Conservation (phyloP, 768 basidiomycete species). For the Pholiota conissans region DNA sequence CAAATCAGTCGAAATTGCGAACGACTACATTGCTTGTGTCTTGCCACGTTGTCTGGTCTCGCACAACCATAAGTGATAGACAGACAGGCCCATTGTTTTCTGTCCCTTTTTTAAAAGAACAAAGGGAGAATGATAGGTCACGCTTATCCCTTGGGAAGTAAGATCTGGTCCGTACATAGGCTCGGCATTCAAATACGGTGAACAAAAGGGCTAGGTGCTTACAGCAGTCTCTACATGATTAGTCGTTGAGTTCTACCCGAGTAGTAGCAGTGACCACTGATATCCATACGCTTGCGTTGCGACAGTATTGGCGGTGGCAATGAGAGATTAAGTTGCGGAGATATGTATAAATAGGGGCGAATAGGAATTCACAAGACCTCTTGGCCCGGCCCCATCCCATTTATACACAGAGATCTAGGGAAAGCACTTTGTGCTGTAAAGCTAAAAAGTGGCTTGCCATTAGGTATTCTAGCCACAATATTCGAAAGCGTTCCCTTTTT, state of each 20-base stretch:
- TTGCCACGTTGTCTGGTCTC: neutral
- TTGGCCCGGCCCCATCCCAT: neutral
- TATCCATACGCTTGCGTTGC: neutral
- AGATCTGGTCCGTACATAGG: neutral
- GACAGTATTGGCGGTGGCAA: neutral
- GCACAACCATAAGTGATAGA: no score
- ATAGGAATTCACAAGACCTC: neutral
- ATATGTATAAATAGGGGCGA: neutral
- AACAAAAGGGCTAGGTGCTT: no score
- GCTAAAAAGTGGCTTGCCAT: neutral
- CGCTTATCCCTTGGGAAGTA: neutral
- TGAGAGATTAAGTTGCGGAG: neutral
- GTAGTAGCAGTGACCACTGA: no score
- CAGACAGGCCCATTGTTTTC: no score
- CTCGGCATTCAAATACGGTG: no score
- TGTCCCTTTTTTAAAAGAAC: no score
- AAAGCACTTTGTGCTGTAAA: neutral
- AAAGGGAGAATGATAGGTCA: no score
- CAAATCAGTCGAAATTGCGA: neutral
- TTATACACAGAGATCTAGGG: neutral
- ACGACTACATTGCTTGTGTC: neutral
- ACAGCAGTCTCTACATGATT: no score
- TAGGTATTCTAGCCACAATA: neutral
- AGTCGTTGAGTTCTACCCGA: no score
- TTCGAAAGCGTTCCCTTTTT: neutral